phyloP scores from a whole-genome alignment of 2,329 filamentous ascomycete species.

The Fusarium ramigenum region DNA sequence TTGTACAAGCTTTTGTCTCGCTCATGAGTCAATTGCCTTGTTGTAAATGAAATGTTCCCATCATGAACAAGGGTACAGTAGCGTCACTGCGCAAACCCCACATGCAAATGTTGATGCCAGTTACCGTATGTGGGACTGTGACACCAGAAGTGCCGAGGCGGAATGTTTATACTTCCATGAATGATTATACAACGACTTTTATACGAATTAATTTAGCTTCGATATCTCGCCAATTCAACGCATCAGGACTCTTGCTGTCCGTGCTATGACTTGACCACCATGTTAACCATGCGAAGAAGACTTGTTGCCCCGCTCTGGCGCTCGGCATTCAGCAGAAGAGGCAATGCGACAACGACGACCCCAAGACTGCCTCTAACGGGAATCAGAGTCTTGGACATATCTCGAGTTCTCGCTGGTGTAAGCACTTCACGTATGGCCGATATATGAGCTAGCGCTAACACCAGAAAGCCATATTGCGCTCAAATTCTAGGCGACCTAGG shows the following conservation, averaged over 20 bases:
- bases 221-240: too few relatives aligned
- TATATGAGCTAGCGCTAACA: fast-evolving
- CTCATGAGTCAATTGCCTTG: not conserved
- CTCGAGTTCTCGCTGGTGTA: conserved; percentile 84
- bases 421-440: fast-evolving
- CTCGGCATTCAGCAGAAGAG: not conserved
- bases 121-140: not conserved
- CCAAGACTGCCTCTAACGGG: not conserved
- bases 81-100: not conserved
- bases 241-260: too few relatives aligned
- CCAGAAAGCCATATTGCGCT: conserved; percentile 84
- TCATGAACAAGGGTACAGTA: not conserved
- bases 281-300: not conserved
- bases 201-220: too few relatives aligned
- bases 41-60: not conserved
- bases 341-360: not conserved
- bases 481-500: conserved; percentile 89
- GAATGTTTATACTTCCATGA: not conserved
- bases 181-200: fast-evolving
- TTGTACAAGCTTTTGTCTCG: too few relatives aligned
- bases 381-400: not conserved
- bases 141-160: not conserved
- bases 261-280: not conserved
- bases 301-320: not conserved
- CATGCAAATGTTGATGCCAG: not conserved